A percentile compares a stretch with the other conserved stretches of the same genome.
Evolutionary conservation across 1,139 yeast species (phyloP).

Genomic region (Blastobotrys indianensis): DNA sequence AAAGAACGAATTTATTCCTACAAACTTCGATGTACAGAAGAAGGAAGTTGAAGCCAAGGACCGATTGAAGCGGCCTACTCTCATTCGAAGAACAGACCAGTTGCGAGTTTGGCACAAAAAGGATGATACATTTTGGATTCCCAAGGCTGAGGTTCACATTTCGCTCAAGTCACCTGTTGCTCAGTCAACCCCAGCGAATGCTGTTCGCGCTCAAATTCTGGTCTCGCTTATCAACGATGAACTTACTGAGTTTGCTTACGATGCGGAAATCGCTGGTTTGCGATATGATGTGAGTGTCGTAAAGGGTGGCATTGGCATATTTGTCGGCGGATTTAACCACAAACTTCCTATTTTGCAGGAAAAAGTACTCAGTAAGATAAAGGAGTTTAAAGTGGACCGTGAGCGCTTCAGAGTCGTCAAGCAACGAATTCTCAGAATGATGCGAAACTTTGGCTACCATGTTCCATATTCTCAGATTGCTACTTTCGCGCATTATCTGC

Average conservation of each 20-base stretch:
- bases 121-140: conserved; percentile 85
- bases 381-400: conserved; percentile 46
- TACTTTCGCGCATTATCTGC: conserved; percentile 50
- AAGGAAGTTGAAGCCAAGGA: conserved; percentile 32
- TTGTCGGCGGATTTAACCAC: conserved; percentile 76
- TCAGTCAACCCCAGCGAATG: conserved; percentile 49
- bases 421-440: conserved; percentile 55
- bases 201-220: conserved; percentile 55
- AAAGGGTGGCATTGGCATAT: conserved; percentile 65
- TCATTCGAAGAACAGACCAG: conserved; percentile 39
- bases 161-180: conserved; percentile 60
- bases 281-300: conserved; percentile 52
- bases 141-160: conserved; percentile 69
- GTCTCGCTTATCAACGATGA: conserved; percentile 69
- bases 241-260: conserved; percentile 70
- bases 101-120: conserved; percentile 78
- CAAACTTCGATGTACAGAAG: conserved; percentile 57
- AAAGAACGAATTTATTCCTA: conserved; percentile 74
- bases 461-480: conserved; percentile 71
- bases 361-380: conserved; percentile 51
- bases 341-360: conserved; percentile 60
- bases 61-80: conserved; percentile 43
- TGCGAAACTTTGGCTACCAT: conserved; percentile 64
- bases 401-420: conserved; percentile 60
- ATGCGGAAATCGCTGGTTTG: conserved; percentile 80